Evolutionary conservation across 441 rosid genomes (phyloP), one percentile per base, ranked within the genome.

Genomic region (Populus hybrid): DNA sequence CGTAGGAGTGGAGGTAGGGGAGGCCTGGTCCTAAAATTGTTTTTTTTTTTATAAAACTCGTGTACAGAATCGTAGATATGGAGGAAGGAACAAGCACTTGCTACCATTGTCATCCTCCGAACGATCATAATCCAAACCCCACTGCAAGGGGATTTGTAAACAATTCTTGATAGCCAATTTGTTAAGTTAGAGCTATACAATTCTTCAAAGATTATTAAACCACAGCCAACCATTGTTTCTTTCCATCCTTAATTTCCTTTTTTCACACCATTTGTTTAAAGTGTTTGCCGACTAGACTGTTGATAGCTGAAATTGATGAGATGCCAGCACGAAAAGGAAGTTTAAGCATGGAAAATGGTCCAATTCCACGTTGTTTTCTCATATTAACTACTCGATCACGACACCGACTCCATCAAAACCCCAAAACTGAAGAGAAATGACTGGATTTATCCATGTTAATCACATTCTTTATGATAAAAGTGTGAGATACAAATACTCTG

Each of bases 291-390:
- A 64, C 75, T 59, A n/a, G 40, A 30, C 18, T 77, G 70, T 72
- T 8, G 18, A 63, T 61, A 21, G 36, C 69, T 57, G 34, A 42
- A 76, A 21, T 61, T 40, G 57, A 64, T 38, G 26, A 50, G 46
- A 32, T n/a, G 50, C 72, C 78, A 30, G 46, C 63, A 30, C 30
- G 72, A 67, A 46, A 75, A 67, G 4, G 72, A 75, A 50, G 46
- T 18, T 18, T 46, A 28, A 23, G 30, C 50, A 34, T 12, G 18
- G 18, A 5, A 68, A 6, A 57, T 38, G 78, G 26, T 76, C 72
- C 78, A 53, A 16, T 19, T 76, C 42, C 76, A 53, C 67, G 67
- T 67, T 57, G 70, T 68, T 76, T 59, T 9, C 67, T 16, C 26
- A 4, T 9, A 50, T 57, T 53, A 53, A 32, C 34, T 34, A 1